These are phyloP conservation scores for Lasiodiplodia sp. DNA, from an alignment of 2,329 filamentous ascomycete species.

Conservation along the genomic window DNA sequence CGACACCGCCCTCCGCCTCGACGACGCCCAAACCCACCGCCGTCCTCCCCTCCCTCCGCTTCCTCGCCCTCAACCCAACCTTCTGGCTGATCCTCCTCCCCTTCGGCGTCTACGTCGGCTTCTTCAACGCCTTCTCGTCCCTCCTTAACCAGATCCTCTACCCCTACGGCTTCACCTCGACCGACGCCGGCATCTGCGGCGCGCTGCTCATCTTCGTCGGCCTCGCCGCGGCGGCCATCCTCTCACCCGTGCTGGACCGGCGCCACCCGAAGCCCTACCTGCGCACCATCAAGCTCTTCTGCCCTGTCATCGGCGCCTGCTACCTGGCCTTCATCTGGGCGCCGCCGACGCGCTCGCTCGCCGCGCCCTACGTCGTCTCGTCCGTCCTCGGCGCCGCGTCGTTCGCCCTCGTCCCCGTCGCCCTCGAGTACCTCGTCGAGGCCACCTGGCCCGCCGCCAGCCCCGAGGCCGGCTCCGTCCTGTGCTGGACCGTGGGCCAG, in stretches of 20 bases:
- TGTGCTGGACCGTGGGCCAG: constrained; percentile 89
- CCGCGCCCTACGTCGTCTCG: constrained; percentile 77
- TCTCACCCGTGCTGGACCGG: constrained; percentile 82
- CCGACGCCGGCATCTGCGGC: constrained; percentile 87
- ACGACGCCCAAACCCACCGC: constrained; percentile 63
- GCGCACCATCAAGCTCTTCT: constrained; percentile 72
- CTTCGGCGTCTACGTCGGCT: constrained; percentile 85
- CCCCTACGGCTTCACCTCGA: constrained; percentile 84
- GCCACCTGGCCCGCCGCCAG: constrained; percentile 82
- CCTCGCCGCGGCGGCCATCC: constrained; percentile 76
- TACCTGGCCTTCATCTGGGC: constrained; percentile 87
- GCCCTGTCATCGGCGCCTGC: constrained; percentile 74
- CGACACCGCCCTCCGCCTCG: constrained; percentile 77
- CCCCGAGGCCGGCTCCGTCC: constrained; percentile 82
- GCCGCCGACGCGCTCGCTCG: constrained; percentile 66
- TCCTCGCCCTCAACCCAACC: constrained; percentile 64
- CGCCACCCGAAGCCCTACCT: constrained; percentile 75
- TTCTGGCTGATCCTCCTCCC: constrained; percentile 83
- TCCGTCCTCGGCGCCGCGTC: constrained; percentile 78
- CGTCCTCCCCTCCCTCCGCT: constrained; percentile 59
- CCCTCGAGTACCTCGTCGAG: constrained; percentile 86
- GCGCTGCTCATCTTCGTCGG: constrained; percentile 90
- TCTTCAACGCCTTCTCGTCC: constrained; percentile 91
- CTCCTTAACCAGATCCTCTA: constrained; percentile 89
- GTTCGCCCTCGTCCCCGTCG: constrained; percentile 83